These are phyloP conservation scores for Shiraia sp. DNA, from an alignment of 2,329 filamentous ascomycete species.

Conservation along the genomic window DNA sequence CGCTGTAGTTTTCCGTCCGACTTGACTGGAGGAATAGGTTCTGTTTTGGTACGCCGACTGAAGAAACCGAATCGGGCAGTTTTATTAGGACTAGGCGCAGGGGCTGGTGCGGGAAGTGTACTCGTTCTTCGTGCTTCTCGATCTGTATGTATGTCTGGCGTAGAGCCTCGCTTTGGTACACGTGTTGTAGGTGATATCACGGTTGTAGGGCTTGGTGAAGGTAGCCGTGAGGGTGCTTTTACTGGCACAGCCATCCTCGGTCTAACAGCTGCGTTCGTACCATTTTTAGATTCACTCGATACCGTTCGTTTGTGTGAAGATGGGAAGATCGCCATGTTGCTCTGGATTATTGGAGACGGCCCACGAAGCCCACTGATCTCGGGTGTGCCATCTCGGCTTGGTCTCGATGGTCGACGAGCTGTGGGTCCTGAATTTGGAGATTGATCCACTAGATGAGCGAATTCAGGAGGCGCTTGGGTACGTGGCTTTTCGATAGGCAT, in stretches of 20 bases:
- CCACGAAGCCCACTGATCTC: conserved; percentile 50
- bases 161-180: conserved; percentile 33
- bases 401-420: conserved; percentile 51
- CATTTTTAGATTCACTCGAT: conserved; percentile 50
- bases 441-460: conserved; percentile 65
- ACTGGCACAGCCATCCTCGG: conserved; percentile 30
- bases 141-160: conserved; percentile 47
- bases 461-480: conserved; percentile 41
- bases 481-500: conserved; percentile 14
- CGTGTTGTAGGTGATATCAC: conserved; percentile 27
- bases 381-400: conserved; percentile 52
- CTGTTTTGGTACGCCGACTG: conserved; percentile 69
- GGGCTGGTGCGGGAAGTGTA: conserved; percentile 51
- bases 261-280: conserved; percentile 17
- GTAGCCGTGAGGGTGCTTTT: conserved; percentile 43
- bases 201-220: conserved; percentile 44
- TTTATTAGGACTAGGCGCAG: conserved; percentile 56
- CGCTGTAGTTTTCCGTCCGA: conserved; percentile 58
- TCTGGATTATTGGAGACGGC: conserved; percentile 59
- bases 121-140: conserved; percentile 35
- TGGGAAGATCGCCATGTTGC: conserved; percentile 56
- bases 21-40: conserved; percentile 58
- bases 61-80: conserved; percentile 79
- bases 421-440: conserved; percentile 52
- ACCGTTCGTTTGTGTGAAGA: conserved; percentile 56